These are phyloP conservation scores for Leucosporidium yakuticum DNA, from an alignment of 768 basidiomycete species.

Conservation along the genomic window DNA sequence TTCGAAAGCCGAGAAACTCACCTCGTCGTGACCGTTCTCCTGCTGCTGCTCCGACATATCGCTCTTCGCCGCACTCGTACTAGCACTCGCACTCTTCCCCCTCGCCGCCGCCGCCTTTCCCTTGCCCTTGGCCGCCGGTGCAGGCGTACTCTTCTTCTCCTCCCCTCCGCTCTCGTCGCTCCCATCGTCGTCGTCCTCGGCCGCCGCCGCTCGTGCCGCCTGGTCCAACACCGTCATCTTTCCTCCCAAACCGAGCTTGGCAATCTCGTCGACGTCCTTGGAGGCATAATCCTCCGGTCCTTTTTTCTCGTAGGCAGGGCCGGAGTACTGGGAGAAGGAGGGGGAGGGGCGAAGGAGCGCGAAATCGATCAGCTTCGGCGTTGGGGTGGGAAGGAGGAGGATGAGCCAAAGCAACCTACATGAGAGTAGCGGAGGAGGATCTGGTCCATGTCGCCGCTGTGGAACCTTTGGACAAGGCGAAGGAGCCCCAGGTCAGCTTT, in stretches of 20 bases:
- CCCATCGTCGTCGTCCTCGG: constrained; percentile 10
- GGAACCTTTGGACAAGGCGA: constrained; percentile 5
- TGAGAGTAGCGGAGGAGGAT: constrained; percentile 30
- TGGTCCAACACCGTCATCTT: constrained; percentile 23
- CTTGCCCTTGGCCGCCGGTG: not conserved
- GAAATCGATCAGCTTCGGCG: too few relatives aligned
- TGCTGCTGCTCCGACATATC: not conserved
- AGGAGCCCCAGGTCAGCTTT: not conserved
- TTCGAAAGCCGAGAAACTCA: not conserved
- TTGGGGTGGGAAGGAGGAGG: too few relatives aligned
- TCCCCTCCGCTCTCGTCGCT: not conserved
- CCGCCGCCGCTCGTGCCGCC: constrained; percentile 10
- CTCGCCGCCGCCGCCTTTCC: not conserved
- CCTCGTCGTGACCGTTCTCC: not conserved
- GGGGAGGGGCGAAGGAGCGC: not conserved
- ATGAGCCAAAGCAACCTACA: not conserved
- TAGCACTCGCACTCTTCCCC: not conserved
- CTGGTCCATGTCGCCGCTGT: constrained; percentile 28
- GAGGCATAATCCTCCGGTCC: constrained; percentile 27
- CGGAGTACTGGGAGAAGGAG: constrained; percentile 17
- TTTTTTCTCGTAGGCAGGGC: constrained; percentile 27
- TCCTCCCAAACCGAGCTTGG: constrained; percentile 15
- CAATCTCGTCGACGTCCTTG: constrained; percentile 16
- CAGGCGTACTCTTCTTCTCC: not conserved
- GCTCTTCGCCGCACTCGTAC: not conserved